Evolutionary conservation across 164 flowering plant genomes (phyloP), one percentile per base, ranked within the genome.

Genomic region (Sedum album): DNA sequence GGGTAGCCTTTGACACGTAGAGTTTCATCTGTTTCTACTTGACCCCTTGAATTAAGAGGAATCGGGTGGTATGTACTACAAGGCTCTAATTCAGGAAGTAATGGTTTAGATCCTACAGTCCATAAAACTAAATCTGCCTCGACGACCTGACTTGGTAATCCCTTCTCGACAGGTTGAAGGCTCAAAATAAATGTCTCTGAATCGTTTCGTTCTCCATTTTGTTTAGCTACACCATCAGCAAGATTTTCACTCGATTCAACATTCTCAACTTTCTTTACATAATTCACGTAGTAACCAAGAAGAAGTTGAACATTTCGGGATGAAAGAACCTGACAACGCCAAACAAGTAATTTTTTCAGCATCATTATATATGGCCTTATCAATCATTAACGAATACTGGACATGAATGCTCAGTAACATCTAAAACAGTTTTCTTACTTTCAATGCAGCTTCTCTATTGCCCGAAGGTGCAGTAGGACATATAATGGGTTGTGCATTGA

Each of bases 1-100:
- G 95, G 96, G 71, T 91, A 91, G 36, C 99, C 99, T 78, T 90
- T 91, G 28, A 94, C 99, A 60, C 89, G 91, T 51, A 94, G 95
- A 69, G 96, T 94, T 77, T 94, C 99, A 81, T 88, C 95, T 38
- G 93, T 91, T 73, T 94, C 99, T 65, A 93, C 89, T 81, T 94
- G 98, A 61, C 99, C 99, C 67, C 91, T 82, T 48, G 76, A 79
- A 82, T 83, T 94, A 33, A 87, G 69, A 68, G 97, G 96, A 78
- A 94, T 80, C 26, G 72, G 69, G 68, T 55, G 64, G 66, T 75
- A 78, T 39, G 36, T 66, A 60, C 79, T 76, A 60, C 67, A 15
- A 23, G 81, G 71, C 72, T 83, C 93, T 49, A 87, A 31, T 38
- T 77, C 42, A 68, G 98, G 88, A 77, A 94, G 83, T 46, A 78